A percentile compares a stretch with the other conserved stretches of the same genome.
Evolutionary conservation across 2,329 filamentous ascomycete genomes (phyloP).

Genomic region (Chlorencoelia australis): DNA sequence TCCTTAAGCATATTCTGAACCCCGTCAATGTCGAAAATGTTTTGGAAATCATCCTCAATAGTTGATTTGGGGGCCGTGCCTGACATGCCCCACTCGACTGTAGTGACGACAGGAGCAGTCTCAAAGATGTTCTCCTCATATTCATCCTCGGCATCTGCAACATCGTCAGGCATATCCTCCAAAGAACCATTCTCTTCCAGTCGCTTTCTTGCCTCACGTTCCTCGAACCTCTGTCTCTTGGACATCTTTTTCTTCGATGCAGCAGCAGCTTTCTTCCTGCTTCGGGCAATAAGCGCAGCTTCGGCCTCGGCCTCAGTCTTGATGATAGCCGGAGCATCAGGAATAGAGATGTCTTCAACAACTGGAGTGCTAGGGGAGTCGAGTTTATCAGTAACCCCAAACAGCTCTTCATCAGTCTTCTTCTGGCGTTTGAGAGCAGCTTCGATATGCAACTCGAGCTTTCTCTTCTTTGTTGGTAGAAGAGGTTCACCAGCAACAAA

Average conservation of each 20-base stretch:
- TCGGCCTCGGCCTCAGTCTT: slow-evolving; percentile 42
- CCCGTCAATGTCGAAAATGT: slow-evolving; percentile 60
- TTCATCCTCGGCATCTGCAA: slow-evolving; percentile 21
- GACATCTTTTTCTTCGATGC: slow-evolving; percentile 56
- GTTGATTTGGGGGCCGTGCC: slow-evolving; percentile 48
- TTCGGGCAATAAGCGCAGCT: slow-evolving; percentile 29
- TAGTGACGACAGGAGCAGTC: slow-evolving; percentile 30
- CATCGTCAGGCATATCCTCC: slow-evolving; percentile 35
- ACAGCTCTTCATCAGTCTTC: slow-evolving; percentile 70
- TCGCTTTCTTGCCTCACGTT: slow-evolving; percentile 50
- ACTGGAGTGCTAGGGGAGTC: slow-evolving; percentile 30
- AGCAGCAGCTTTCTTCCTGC: slow-evolving; percentile 50
- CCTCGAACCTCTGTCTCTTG: slow-evolving; percentile 67
- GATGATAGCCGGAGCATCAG: slow-evolving; percentile 39
- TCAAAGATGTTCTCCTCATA: slow-evolving; percentile 29
- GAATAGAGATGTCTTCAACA: slow-evolving; percentile 40
- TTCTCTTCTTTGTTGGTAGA: slow-evolving; percentile 56
- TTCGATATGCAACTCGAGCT: slow-evolving; percentile 59
- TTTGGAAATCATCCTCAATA: slow-evolving; percentile 53
- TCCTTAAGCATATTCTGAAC: slow-evolving; percentile 61
- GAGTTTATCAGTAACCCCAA: slow-evolving; percentile 49
- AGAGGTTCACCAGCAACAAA: slow-evolving; percentile 50
- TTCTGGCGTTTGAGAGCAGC: slow-evolving; percentile 70
- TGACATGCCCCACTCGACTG: slow-evolving; percentile 50
- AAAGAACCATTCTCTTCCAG: slow-evolving; percentile 37